Evolutionary conservation across 2,329 filamentous ascomycete species (phyloP), one percentile per base, ranked within the genome.

Genomic region (Dendryphion nanum): DNA sequence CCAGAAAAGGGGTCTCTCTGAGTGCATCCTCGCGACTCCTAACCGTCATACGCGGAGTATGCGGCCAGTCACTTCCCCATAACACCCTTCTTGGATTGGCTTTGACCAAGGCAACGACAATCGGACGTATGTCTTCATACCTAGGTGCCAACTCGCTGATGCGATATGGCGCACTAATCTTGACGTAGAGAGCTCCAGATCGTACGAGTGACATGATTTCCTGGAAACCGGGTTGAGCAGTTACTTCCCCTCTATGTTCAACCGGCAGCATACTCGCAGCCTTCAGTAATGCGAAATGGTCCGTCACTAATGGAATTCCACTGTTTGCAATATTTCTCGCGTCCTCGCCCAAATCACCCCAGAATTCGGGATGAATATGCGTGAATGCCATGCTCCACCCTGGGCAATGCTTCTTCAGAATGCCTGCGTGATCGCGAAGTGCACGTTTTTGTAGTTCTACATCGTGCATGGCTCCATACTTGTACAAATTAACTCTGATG

Each of bases 41-140:
- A 1, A 64, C 55, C 35, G 61, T 67, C 64, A 67, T 68, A 13
- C 59, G 50, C 0, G 64, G 63, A 2, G 63, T 67, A 40, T 68
- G 64, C 2, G 65, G 64, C 59, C 58, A 69, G 30, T 69, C 66
- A 42, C 64, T 69, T 2, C 66, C 65, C 63, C 63, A 69, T 2
- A 68, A 21, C 7, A 68, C 39, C 4, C 48, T 54, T 15, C 45
- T 36, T 7, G 59, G 58, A 32, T 68, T 67, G 4, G 58, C 59
- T 31, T 62, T 46, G 1, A 67, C 47, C 23, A 64, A 47, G 0
- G 55, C 59, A 7, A 53, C 35, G 0, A 66, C 63, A 14, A 67
- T 30, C 4, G 51, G 50, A 24, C 51, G 45, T 19, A 66, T 33
- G 23, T 68, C 64, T 5, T 49, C 38, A 40, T 65, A 68, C 1